phyloP scores from a whole-genome alignment of 495 filamentous ascomycete species.

The Talaromyces nanjingensis region DNA sequence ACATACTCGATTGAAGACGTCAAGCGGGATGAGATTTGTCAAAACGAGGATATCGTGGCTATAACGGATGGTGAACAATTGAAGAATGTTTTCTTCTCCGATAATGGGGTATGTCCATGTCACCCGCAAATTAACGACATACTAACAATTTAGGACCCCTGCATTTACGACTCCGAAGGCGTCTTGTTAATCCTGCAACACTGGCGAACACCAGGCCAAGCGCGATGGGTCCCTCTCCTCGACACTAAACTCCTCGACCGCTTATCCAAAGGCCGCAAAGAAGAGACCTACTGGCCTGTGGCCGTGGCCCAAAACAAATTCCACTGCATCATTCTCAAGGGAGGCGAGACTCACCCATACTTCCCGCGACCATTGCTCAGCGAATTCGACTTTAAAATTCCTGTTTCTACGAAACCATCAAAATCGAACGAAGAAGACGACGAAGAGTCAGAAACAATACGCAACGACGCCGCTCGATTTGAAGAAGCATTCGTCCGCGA shows the following conservation, averaged over 20 bases:
- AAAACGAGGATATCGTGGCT: constrained; percentile 86
- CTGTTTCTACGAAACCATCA: constrained; percentile 51
- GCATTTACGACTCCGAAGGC: constrained; percentile 86
- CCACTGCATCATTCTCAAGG: constrained; percentile 98
- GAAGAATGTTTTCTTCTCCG: constrained; percentile 84
- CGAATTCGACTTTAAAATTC: constrained; percentile 89
- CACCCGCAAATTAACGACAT: neutral
- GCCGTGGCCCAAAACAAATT: constrained; percentile 89
- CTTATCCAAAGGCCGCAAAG: constrained; percentile 72
- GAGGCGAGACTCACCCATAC: constrained; percentile 86
- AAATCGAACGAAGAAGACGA: constrained; percentile 33
- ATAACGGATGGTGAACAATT: constrained; percentile 64
- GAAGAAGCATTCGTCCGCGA: constrained; percentile 78
- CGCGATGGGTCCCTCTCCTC: constrained; percentile 84
- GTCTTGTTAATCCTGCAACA: constrained; percentile 80
- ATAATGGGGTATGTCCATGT: constrained; percentile 57
- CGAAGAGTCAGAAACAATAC: constrained; percentile 19
- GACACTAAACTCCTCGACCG: constrained; percentile 81
- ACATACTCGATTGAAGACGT: constrained; percentile 89
- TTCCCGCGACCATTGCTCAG: constrained; percentile 87
- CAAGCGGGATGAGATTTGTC: constrained; percentile 84
- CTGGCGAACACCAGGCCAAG: constrained; percentile 80
- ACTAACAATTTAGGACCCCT: constrained; percentile 58
- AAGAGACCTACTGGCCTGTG: constrained; percentile 91
- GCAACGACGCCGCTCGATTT: constrained; percentile 40